These are phyloP conservation scores for Botrytis squamosa DNA, from an alignment of 2,329 filamentous ascomycete species.

Conservation along the genomic window DNA sequence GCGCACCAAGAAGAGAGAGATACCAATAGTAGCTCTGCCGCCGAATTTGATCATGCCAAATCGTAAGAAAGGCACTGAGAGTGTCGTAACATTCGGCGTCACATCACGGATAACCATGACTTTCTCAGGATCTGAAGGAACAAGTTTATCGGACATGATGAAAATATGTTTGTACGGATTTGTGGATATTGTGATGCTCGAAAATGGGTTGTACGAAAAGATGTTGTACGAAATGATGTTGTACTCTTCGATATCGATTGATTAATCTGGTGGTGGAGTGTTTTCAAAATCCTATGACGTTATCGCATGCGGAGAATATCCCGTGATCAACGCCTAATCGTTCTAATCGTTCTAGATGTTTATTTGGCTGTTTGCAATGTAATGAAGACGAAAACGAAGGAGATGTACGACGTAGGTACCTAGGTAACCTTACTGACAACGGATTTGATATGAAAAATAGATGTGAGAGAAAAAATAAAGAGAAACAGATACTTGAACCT, in stretches of 20 bases:
- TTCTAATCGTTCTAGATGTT: neutral
- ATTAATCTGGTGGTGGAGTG: neutral
- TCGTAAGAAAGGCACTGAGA: slow-evolving; percentile 81
- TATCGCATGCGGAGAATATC: neutral
- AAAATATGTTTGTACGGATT: neutral
- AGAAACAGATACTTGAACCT: neutral
- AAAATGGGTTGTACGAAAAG: neutral
- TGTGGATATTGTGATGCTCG: neutral
- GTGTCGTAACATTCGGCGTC: slow-evolving; percentile 73
- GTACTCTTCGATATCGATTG: neutral
- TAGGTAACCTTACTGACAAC: neutral
- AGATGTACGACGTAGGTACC: neutral
- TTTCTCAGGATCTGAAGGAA: slow-evolving; percentile 69
- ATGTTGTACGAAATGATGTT: neutral
- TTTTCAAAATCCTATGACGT: neutral
- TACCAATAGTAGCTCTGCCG: slow-evolving; percentile 81
- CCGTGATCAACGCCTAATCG: neutral
- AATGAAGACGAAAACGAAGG: neutral
- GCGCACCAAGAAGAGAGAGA: slow-evolving; percentile 29
- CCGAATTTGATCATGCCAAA: slow-evolving; percentile 80
- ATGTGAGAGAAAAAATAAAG: neutral
- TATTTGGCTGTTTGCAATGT: neutral
- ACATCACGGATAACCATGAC: slow-evolving; percentile 90
- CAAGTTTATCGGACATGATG: slow-evolving; percentile 60
- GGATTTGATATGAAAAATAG: neutral